Evolutionary conservation across 129 eudicot species (phyloP).

Genomic region (Pulicaria dysenterica): DNA sequence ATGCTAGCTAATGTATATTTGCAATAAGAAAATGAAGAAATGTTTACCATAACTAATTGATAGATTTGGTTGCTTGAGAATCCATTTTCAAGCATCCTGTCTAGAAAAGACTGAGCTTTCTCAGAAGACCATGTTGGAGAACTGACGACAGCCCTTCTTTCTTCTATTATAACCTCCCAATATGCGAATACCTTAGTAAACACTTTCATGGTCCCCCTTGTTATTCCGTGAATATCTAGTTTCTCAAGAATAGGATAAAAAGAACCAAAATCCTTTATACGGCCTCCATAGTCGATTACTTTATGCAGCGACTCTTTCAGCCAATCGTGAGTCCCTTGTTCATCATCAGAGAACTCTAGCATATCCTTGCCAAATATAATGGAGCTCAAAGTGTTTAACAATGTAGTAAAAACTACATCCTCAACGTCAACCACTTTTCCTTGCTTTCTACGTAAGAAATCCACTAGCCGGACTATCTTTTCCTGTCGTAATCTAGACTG

Average conservation of each 20-base stretch:
- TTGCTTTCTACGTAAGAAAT: constrained; percentile 1
- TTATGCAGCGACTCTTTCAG: constrained; percentile 3
- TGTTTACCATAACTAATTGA: neutral
- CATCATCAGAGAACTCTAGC: constrained; percentile 3
- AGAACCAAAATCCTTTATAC: constrained; percentile 15
- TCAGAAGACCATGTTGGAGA: constrained; percentile 16
- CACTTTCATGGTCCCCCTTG: constrained; percentile 2
- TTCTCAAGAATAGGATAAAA: constrained; percentile 21
- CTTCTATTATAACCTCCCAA: constrained; percentile 30
- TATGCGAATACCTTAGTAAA: neutral
- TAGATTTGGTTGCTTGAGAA: constrained; percentile 19
- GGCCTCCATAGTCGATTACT: neutral
- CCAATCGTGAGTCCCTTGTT: neutral
- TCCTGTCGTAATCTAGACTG: constrained; percentile 15
- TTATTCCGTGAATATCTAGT: constrained; percentile 19
- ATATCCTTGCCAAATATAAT: constrained; percentile 21
- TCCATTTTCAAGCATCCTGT: constrained; percentile 26
- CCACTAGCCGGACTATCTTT: constrained; percentile 7
- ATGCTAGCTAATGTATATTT: too few species aligned
- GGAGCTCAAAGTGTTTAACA: constrained; percentile 19
- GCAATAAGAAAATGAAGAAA: too few species aligned
- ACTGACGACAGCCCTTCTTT: constrained; percentile 2
- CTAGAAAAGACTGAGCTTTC: constrained; percentile 14
- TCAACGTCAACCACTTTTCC: constrained; percentile 11
- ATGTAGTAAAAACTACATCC: constrained; percentile 19